Percentiles rank a stretch among this genome's conserved stretches.
Evolutionary conservation across 192 early-diverging fungal species (phyloP).

Genomic region (Geranomyces michiganensis): DNA sequence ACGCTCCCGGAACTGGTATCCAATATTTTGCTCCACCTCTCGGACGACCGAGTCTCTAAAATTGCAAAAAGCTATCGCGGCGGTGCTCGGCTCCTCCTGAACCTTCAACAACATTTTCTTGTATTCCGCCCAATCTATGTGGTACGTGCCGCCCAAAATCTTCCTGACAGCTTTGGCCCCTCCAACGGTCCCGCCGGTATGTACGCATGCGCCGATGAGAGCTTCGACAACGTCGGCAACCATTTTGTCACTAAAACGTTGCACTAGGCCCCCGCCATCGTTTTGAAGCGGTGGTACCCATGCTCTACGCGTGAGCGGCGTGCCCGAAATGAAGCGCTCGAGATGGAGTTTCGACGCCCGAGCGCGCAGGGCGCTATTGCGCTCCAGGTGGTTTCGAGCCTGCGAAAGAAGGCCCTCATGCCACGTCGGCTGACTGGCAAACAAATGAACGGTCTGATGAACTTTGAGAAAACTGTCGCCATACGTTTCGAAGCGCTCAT

Average conservation of each 20-base stretch:
- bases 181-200: constrained; percentile 50
- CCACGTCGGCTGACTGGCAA: constrained; percentile 66
- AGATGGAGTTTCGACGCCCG: constrained; percentile 7
- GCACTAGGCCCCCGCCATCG: neutral
- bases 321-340: constrained; percentile 25
- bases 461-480: constrained; percentile 91
- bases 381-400: constrained; percentile 20
- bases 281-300: constrained; percentile 27
- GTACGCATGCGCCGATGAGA: constrained; percentile 73
- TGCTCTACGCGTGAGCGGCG: constrained; percentile 4
- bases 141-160: constrained; percentile 40
- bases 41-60: neutral
- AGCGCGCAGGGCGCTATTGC: constrained; percentile 17
- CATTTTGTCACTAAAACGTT: constrained; percentile 75
- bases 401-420: constrained; percentile 35
- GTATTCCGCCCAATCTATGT: constrained; percentile 37
- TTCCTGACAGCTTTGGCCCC: constrained; percentile 36
- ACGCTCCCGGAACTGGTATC: constrained; percentile 73
- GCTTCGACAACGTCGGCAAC: constrained; percentile 89
- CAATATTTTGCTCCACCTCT: constrained; percentile 36
- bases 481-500: constrained; percentile 87
- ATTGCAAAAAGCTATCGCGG: neutral
- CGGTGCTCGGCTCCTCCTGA: neutral
- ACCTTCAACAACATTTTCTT: neutral
- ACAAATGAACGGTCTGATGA: constrained; percentile 71